Percentiles rank a stretch among this genome's conserved stretches.
Conservation (phyloP, 108 stramenopile genomes). For the Aureococcus anophagefferens region DNA sequence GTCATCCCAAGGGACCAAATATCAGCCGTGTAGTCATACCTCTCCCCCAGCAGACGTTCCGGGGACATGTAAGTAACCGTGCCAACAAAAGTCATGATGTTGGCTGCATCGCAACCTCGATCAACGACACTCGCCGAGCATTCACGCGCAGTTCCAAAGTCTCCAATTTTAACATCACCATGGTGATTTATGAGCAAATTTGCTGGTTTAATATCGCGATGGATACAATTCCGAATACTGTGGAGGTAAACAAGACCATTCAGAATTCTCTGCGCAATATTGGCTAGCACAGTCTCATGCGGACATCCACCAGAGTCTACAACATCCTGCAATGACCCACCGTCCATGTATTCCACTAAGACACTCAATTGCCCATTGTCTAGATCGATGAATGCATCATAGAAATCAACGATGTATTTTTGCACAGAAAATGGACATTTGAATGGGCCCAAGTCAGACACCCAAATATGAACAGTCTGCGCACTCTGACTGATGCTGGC, state of each 20-base stretch:
- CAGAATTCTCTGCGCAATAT: constrained; percentile 8
- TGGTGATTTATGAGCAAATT: constrained; percentile 29
- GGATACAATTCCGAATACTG: constrained; percentile 10
- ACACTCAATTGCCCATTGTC: constrained; percentile 29
- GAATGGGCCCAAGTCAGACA: too few species aligned
- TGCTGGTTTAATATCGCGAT: constrained; percentile 38
- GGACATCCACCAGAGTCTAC: constrained; percentile 29
- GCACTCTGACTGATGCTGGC: constrained; percentile 1
- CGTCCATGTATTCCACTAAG: constrained; percentile 49
- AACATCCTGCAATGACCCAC: constrained; percentile 37
- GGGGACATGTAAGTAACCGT: constrained; percentile 54
- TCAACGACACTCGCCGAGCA: too few species aligned
- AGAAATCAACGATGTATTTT: constrained; percentile 35
- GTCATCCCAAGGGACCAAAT: constrained; percentile 49
- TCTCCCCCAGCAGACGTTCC: constrained; percentile 40
- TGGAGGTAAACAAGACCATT: constrained; percentile 27
- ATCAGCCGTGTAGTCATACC: constrained; percentile 33
- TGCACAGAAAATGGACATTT: too few species aligned
- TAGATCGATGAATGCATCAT: constrained; percentile 39
- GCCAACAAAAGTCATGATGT: constrained; percentile 37
- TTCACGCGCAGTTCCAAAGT: constrained; percentile 28
- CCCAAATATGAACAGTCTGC: neutral
- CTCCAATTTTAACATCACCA: constrained; percentile 34
- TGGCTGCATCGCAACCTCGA: neutral
- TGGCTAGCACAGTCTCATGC: constrained; percentile 19